Evolutionary conservation across 768 basidiomycete genomes (phyloP).

Genomic region (Tulasnella sp.): DNA sequence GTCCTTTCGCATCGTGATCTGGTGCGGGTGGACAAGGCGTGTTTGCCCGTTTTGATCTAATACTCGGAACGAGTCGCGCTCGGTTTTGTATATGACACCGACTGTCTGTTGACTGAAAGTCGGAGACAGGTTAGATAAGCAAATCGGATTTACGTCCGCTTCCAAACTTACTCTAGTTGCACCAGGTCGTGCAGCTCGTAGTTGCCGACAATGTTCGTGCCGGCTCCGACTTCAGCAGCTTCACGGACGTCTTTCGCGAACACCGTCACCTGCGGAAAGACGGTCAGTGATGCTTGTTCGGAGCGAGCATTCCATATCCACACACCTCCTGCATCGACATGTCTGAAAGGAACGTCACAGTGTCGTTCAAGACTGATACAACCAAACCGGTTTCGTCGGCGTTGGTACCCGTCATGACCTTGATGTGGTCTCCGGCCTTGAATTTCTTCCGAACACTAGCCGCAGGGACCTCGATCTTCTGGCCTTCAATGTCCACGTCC

Average conservation of each 20-base stretch:
- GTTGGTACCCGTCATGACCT: conserved; percentile 95
- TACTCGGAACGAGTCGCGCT: conserved; percentile 92
- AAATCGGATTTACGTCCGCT: not conserved
- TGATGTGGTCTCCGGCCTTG: conserved; percentile 97
- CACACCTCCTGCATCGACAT: conserved; percentile 91
- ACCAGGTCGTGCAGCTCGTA: conserved; percentile 97
- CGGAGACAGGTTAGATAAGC: not conserved
- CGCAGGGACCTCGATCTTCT: conserved; percentile 80
- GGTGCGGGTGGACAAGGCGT: conserved; percentile 85
- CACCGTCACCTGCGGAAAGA: conserved; percentile 69
- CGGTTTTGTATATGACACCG: conserved; percentile 96
- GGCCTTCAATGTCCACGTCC: conserved; percentile 79
- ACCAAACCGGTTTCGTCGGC: conserved; percentile 94
- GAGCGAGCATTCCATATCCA: not conserved
- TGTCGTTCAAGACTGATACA: conserved; percentile 82
- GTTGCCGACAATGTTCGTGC: conserved; percentile 83
- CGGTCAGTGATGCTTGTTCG: conserved; percentile 23
- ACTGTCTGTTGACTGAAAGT: conserved; percentile 77
- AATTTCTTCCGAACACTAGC: conserved; percentile 90
- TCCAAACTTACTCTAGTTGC: conserved; percentile 78
- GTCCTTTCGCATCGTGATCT: conserved; percentile 87
- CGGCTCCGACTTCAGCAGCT: conserved; percentile 94
- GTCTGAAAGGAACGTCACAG: conserved; percentile 95
- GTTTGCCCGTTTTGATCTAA: conserved; percentile 91
- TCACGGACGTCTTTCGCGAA: conserved; percentile 97